A percentile compares a stretch with the other conserved stretches of the same genome.
Conservation (phyloP, 441 rosid species). For the Populus hybrid region DNA sequence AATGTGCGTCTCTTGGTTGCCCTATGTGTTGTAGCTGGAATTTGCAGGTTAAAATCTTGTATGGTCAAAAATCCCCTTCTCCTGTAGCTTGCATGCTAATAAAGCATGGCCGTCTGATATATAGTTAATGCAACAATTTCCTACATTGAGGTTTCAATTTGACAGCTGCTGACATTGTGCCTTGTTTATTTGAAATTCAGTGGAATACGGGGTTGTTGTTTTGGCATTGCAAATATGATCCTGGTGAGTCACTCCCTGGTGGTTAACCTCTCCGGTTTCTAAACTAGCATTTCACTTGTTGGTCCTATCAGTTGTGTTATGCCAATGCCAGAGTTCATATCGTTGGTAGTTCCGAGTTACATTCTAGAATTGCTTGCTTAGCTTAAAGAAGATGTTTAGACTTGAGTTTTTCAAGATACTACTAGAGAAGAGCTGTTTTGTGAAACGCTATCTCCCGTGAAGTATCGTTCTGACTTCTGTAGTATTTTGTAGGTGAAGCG, state of each 20-base stretch:
- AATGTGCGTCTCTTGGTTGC: slow-evolving; percentile 66
- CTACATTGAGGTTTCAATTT: not conserved
- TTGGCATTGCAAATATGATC: slow-evolving; percentile 94
- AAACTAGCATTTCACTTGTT: not conserved
- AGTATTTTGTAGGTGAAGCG: slow-evolving; percentile 64
- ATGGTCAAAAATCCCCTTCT: slow-evolving; percentile 60
- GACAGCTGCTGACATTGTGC: slow-evolving; percentile 30
- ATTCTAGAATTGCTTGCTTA: not conserved
- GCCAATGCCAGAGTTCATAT: not conserved
- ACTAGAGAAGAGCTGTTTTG: not conserved
- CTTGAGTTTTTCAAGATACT: not conserved
- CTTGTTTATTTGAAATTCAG: slow-evolving; percentile 48
- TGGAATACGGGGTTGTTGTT: slow-evolving; percentile 87
- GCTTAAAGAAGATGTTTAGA: not conserved
- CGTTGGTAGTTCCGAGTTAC: not conserved
- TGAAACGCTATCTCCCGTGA: not conserved
- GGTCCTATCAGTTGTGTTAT: not conserved
- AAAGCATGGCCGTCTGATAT: not conserved
- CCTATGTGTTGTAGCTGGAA: slow-evolving; percentile 73
- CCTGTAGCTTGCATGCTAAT: slow-evolving; percentile 14
- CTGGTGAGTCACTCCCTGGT: slow-evolving; percentile 57
- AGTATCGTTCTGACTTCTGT: slow-evolving; percentile 17
- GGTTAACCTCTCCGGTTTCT: not conserved
- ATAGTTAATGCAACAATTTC: not conserved
- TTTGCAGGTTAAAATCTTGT: slow-evolving; percentile 92